Evolutionary conservation across 495 filamentous ascomycete genomes (phyloP).

Genomic region (Neohortaea acidophila): DNA sequence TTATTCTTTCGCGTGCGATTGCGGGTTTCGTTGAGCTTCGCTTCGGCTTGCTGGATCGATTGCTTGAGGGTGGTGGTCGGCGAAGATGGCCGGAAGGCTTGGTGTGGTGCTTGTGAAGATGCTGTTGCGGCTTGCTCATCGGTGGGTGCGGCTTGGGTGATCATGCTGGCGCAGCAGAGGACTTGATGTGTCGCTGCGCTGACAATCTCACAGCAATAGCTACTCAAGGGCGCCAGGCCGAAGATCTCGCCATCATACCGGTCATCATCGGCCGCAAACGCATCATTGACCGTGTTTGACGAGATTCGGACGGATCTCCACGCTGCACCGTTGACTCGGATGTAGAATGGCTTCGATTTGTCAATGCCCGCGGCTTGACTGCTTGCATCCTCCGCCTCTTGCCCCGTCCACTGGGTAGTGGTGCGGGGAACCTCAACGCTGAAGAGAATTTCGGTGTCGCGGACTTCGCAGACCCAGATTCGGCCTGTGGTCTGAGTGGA

Average conservation of each 20-base stretch:
- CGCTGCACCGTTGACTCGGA: conserved; percentile 73
- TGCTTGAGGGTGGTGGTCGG: conserved; percentile 78
- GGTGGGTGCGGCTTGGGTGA: conserved; percentile 56
- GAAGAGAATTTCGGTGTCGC: conserved; percentile 69
- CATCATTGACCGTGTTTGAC: conserved; percentile 14
- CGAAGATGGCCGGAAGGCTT: conserved; percentile 52
- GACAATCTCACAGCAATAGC: conserved; percentile 74
- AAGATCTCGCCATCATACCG: conserved; percentile 74
- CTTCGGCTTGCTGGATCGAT: conserved; percentile 66
- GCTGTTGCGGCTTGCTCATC: conserved; percentile 44
- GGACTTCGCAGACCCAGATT: conserved; percentile 78
- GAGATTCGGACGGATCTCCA: conserved; percentile 70
- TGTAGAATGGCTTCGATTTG: conserved; percentile 60
- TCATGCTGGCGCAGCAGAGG: conserved; percentile 63
- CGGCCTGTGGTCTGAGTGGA: conserved; percentile 62
- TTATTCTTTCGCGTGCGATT: conserved; percentile 56
- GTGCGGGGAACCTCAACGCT: conserved; percentile 26
- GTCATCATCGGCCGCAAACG: conserved; percentile 36
- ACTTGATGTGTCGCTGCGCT: conserved; percentile 55
- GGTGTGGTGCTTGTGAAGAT: conserved; percentile 43
- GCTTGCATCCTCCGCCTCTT: conserved; percentile 9
- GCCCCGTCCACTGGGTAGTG: conserved; percentile 5
- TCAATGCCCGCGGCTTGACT: conserved; percentile 33
- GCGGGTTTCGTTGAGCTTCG: conserved; percentile 62
- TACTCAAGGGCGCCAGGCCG: conserved; percentile 70